phyloP scores from a whole-genome alignment of 139 green algal species.

The Nannochloris sp. region DNA sequence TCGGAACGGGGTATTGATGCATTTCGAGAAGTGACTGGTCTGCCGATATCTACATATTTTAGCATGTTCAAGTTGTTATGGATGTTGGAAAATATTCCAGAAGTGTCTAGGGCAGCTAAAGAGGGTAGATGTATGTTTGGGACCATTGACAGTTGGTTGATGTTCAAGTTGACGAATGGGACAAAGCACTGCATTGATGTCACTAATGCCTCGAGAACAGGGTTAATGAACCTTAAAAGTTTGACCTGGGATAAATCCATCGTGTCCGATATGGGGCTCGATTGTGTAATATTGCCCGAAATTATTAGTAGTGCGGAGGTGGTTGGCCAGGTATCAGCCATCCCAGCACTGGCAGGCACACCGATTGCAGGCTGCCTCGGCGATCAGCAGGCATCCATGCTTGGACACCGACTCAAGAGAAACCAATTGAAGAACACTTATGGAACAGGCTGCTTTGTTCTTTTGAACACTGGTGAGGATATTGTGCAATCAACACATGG shows the following conservation, averaged over 20 bases:
- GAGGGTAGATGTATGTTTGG: constrained; percentile 53
- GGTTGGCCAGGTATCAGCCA: constrained; percentile 30
- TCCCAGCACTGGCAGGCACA: constrained; percentile 45
- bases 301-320: constrained; percentile 76
- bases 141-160: constrained; percentile 94
- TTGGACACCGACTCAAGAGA: constrained; percentile 77
- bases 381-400: constrained; percentile 87
- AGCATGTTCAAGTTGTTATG: constrained; percentile 87
- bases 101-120: constrained; percentile 43
- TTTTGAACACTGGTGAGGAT: constrained; percentile 83
- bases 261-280: constrained; percentile 54
- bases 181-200: constrained; percentile 84
- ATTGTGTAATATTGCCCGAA: constrained; percentile 50
- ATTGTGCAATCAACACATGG: constrained; percentile 67
- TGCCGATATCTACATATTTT: constrained; percentile 96
- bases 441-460: constrained; percentile 92
- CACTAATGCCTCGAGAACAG: constrained; percentile 83
- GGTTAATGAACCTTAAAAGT: constrained; percentile 81
- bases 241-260: constrained; percentile 64
- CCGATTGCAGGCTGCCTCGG: constrained; percentile 87
- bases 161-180: constrained; percentile 86
- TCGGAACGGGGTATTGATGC: constrained; percentile 21
- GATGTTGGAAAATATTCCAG: constrained; percentile 77
- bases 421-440: constrained; percentile 96
- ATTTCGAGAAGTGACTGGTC: constrained; percentile 56